Percentiles rank a stretch among this genome's conserved stretches.
Conservation (phyloP, 179 eudicot species). For the Spergularia azorica region DNA sequence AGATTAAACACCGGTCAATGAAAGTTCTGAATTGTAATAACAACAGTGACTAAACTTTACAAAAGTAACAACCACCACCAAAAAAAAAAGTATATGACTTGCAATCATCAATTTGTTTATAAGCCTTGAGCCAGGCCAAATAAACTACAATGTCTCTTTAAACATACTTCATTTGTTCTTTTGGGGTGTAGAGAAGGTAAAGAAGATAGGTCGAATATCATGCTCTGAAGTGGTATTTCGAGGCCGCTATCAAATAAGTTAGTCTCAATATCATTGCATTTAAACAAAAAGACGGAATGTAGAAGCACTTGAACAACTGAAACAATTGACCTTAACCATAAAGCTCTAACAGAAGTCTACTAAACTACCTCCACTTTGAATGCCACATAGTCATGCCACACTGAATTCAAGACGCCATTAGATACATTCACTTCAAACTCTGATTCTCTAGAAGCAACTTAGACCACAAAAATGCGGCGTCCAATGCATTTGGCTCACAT, state of each 20-base stretch:
- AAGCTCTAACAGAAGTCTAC: not conserved
- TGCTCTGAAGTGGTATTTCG: not conserved
- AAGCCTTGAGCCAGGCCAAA: not conserved
- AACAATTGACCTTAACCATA: not conserved
- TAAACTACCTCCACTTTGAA: no score
- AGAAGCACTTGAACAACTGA: not conserved
- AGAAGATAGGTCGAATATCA: not conserved
- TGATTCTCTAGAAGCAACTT: not conserved
- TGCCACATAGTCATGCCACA: no score
- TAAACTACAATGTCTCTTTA: not conserved
- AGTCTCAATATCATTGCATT: not conserved
- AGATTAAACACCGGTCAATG: conserved; percentile 14
- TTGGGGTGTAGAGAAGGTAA: not conserved
- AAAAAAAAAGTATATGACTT: no score
- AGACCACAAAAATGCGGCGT: not conserved
- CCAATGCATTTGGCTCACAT: not conserved
- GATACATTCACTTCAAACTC: not conserved
- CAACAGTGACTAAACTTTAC: not conserved
- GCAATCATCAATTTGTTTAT: not conserved
- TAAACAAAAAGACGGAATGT: not conserved
- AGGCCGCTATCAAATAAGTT: not conserved
- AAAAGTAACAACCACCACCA: not conserved
- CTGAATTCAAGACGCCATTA: not conserved
- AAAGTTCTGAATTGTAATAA: conserved; percentile 1
- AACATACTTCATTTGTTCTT: not conserved